Evolutionary conservation across 2,329 filamentous ascomycete species (phyloP).

Genomic region (Ophiosphaerella korrae): DNA sequence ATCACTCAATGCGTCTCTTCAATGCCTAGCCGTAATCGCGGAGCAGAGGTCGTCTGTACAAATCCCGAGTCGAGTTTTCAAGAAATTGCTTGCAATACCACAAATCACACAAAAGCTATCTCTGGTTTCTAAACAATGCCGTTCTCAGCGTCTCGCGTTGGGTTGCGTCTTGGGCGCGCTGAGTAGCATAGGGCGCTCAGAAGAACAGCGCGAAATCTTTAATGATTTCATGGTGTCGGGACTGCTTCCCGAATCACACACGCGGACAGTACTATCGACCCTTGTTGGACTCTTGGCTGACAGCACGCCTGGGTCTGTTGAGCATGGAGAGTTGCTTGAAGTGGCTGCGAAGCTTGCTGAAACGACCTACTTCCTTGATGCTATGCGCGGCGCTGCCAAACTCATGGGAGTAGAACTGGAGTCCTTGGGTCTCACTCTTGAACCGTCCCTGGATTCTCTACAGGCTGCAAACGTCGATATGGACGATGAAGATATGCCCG

Average conservation of each 20-base stretch:
- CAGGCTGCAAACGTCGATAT: constrained; percentile 39
- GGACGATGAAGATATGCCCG: constrained; percentile 55
- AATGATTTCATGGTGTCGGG: constrained; percentile 65
- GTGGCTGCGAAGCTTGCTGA: constrained; percentile 39
- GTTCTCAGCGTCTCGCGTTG: constrained; percentile 72
- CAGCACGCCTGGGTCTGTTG: constrained; percentile 29
- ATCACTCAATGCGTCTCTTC: constrained; percentile 73
- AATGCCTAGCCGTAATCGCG: constrained; percentile 80
- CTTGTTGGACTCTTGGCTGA: constrained; percentile 60
- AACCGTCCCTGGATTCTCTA: constrained; percentile 18
- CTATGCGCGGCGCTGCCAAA: constrained; percentile 70
- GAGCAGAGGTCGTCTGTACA: constrained; percentile 75
- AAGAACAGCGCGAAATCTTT: constrained; percentile 52
- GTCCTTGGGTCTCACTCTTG: constrained; percentile 54
- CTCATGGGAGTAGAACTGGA: constrained; percentile 74
- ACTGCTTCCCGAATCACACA: constrained; percentile 67
- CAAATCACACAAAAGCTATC: constrained; percentile 65
- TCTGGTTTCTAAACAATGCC: constrained; percentile 67
- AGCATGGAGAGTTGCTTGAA: constrained; percentile 39
- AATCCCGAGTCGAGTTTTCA: constrained; percentile 72
- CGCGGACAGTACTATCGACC: constrained; percentile 68
- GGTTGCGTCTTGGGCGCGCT: constrained; percentile 65
- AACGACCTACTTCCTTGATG: constrained; percentile 49
- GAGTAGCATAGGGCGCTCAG: constrained; percentile 17
- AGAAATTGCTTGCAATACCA: constrained; percentile 68